phyloP scores from a whole-genome alignment of 2,329 filamentous ascomycete genomes.

The Malbranchea cinnamomea region DNA sequence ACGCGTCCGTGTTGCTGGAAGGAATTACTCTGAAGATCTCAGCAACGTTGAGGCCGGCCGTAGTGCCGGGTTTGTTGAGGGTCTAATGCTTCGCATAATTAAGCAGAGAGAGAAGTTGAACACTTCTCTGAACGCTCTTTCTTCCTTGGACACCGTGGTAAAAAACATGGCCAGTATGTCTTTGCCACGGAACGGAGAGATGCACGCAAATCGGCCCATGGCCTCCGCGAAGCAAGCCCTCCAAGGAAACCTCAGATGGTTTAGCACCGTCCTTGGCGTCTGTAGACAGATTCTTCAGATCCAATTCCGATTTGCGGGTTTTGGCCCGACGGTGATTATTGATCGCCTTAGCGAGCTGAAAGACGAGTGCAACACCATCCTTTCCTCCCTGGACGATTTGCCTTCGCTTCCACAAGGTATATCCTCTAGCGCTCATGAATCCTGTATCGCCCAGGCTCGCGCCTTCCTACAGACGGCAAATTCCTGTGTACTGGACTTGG shows the following conservation, averaged over 20 bases:
- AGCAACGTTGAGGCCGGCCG: constrained; percentile 64
- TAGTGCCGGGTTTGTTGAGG: constrained; percentile 75
- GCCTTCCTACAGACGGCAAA: constrained; percentile 18
- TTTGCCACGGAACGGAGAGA: constrained; percentile 14
- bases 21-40: constrained; percentile 71
- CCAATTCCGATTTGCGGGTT: constrained; percentile 49
- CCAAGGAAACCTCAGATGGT: constrained; percentile 37
- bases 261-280: constrained; percentile 52
- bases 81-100: constrained; percentile 46
- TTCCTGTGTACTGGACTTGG: constrained; percentile 29
- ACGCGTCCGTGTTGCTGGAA: constrained; percentile 48
- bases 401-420: constrained; percentile 39
- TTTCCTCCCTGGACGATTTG: constrained; percentile 28
- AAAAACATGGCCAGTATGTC: constrained; percentile 20
- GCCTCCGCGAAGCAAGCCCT: constrained; percentile 10
- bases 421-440: constrained; percentile 17
- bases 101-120: constrained; percentile 25
- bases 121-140: constrained; percentile 18
- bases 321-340: constrained; percentile 33
- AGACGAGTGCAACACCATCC: constrained; percentile 32
- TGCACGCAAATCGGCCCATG: constrained; percentile 12
- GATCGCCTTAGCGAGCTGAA: constrained; percentile 37
- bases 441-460: constrained; percentile 16
- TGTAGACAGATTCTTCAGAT: constrained; percentile 47
- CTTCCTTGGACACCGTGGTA: constrained; percentile 17